phyloP scores from a whole-genome alignment of 768 basidiomycete genomes.

The Tulasnella sp. region DNA sequence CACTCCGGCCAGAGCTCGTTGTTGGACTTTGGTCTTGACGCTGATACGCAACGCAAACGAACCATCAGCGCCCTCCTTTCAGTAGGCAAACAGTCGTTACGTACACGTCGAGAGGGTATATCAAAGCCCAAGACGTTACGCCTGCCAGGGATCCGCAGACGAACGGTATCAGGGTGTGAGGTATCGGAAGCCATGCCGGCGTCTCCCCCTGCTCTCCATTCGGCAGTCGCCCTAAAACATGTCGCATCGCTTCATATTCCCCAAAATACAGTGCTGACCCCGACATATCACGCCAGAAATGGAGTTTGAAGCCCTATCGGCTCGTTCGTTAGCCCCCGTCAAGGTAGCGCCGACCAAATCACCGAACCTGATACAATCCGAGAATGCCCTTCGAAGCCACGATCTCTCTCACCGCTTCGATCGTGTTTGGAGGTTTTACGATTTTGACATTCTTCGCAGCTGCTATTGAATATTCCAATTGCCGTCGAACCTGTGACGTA shows the following conservation, averaged over 20 bases:
- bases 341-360: constrained; percentile 45
- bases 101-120: constrained; percentile 94
- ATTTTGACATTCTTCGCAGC: constrained; percentile 73
- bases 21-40: constrained; percentile 95
- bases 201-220: constrained; percentile 79
- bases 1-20: constrained; percentile 82
- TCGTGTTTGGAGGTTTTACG: constrained; percentile 74
- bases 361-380: constrained; percentile 39
- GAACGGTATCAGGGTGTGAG: constrained; percentile 79
- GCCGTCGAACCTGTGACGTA: constrained; percentile 71
- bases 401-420: constrained; percentile 80
- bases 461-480: constrained; percentile 90
- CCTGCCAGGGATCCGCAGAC: constrained; percentile 89
- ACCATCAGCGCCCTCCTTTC: constrained; percentile 36
- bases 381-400: constrained; percentile 48
- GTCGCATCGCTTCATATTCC: constrained; percentile 91
- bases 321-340: constrained; percentile 60
- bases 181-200: constrained; percentile 86
- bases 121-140: constrained; percentile 74
- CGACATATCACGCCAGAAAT: constrained; percentile 83
- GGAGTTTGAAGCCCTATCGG: constrained; percentile 70
- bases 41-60: constrained; percentile 45
- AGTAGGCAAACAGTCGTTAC: constrained; percentile 40
- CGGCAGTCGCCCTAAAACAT: constrained; percentile 76
- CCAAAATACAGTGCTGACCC: constrained; percentile 93